Evolutionary conservation across 2,329 filamentous ascomycete genomes (phyloP).

Genomic region (Talaromyces sp.): DNA sequence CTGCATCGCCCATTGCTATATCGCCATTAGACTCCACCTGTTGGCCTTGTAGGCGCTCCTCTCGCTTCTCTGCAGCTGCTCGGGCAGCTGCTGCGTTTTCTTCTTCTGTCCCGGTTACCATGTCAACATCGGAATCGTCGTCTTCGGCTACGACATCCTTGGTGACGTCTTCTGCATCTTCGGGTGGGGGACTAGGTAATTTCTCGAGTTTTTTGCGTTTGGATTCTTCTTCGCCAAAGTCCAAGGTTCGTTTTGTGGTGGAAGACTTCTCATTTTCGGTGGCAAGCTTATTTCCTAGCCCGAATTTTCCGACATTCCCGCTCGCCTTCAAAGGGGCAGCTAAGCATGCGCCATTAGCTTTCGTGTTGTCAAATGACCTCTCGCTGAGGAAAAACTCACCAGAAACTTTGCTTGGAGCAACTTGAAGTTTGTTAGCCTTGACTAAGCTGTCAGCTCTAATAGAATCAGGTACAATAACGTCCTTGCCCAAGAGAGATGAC

Average conservation of each 20-base stretch:
- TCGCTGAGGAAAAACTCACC: constrained; percentile 30
- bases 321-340: constrained; percentile 62
- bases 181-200: constrained; percentile 72
- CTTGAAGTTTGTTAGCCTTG: constrained; percentile 44
- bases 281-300: constrained; percentile 66
- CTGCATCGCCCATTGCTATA: constrained; percentile 33
- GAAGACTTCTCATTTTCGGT: constrained; percentile 64
- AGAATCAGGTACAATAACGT: constrained; percentile 51
- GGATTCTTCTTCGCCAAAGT: constrained; percentile 84
- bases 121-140: constrained; percentile 70
- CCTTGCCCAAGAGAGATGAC: constrained; percentile 54
- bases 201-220: constrained; percentile 86
- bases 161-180: constrained; percentile 57
- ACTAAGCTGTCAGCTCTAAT: constrained; percentile 43
- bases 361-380: not conserved
- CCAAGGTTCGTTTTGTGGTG: constrained; percentile 68
- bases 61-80: constrained; percentile 79
- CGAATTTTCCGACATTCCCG: constrained; percentile 78
- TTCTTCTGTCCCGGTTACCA: constrained; percentile 79
- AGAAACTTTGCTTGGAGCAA: constrained; percentile 41
- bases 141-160: constrained; percentile 46
- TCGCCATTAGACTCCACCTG: constrained; percentile 25
- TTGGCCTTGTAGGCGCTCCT: constrained; percentile 58
- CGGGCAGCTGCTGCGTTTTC: constrained; percentile 81
- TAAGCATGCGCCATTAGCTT: constrained; percentile 25